Evolutionary conservation across 257 asterid genomes (phyloP), one percentile per base, ranked within the genome.

Genomic region (Solanum chilense): DNA sequence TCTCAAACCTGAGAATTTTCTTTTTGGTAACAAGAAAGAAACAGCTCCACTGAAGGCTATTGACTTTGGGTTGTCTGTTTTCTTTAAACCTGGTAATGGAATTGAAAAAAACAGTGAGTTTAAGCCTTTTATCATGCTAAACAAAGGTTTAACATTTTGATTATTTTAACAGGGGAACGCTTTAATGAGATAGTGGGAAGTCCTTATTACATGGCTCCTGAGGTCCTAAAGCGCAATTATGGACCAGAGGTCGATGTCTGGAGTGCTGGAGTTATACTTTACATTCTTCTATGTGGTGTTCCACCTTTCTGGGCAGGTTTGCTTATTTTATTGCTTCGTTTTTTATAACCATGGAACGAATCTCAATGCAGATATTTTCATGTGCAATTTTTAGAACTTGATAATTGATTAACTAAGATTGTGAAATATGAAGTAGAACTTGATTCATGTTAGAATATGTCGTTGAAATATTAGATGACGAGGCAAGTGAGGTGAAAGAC

Each of bases 281-380:
- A 94, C 88, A 94, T 94, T 89, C 92, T 94, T 70, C 93, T 94
- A 66, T 94, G 97, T 88, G 97, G 97, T 68, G 97, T 92, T 84
- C 97, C 97, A 70, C 98, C 98, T 12, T 94, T 94, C 88, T 94
- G 97, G 97, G 97, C 97, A 90, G 97, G 97, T 94, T 64, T 60
- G 90, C 41, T 77, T 86, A 39, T 69, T 71, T 76, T 11, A 2
- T 13, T 80, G 18, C 29, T 49, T 49, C 85, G 1, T 18, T 47
- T 39, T 80, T 18, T 49, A 49, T 31, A 16, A 18, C 37, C 68
- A 29, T 18, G 27, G 27, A 80, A 47, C 5, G 12, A 47, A 80
- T 44, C 18, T 80, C 62, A 11, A 47, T 49, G 69, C 85, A 29
- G 44, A 29, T 16, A 29, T 81, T 29, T 49, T 81, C 85, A 29